Evolutionary conservation across 2,329 filamentous ascomycete species (phyloP).

Genomic region (Tympanopsis confertula): DNA sequence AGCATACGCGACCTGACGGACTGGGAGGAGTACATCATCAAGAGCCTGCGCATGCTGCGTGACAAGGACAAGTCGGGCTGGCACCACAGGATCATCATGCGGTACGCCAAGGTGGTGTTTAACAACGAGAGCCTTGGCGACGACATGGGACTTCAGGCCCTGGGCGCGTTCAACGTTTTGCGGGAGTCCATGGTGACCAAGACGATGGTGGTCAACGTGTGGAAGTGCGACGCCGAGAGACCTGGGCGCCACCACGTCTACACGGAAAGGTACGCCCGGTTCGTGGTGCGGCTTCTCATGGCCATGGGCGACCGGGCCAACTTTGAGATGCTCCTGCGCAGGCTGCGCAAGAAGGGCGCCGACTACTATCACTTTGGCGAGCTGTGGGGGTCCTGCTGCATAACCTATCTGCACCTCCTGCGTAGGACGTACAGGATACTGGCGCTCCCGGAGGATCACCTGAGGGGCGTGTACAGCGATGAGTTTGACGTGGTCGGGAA

Average conservation of each 20-base stretch:
- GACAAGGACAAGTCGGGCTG: constrained; percentile 85
- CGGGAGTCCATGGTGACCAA: constrained; percentile 70
- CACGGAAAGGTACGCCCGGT: constrained; percentile 74
- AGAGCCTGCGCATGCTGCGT: constrained; percentile 35
- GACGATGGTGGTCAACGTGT: constrained; percentile 87
- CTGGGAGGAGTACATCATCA: constrained; percentile 43
- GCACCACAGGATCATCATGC: constrained; percentile 83
- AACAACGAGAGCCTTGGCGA: constrained; percentile 28
- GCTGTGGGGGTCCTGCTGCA: constrained; percentile 44
- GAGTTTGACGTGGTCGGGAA: constrained; percentile 46
- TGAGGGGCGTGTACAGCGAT: constrained; percentile 39
- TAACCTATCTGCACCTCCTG: constrained; percentile 39
- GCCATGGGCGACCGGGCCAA: constrained; percentile 64
- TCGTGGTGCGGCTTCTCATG: constrained; percentile 65
- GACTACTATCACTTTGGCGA: constrained; percentile 59
- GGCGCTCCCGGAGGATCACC: constrained; percentile 36
- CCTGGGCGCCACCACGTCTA: constrained; percentile 85
- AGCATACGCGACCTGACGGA: constrained; percentile 49
- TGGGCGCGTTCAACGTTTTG: constrained; percentile 70
- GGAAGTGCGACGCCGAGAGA: constrained; percentile 80
- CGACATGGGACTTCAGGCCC: constrained; percentile 50
- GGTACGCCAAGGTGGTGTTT: constrained; percentile 49
- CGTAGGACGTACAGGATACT: constrained; percentile 34
- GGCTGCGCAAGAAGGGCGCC: constrained; percentile 69
- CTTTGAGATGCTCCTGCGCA: constrained; percentile 66